phyloP scores from a whole-genome alignment of 768 basidiomycete species.

The Lactifluus subvellereus region DNA sequence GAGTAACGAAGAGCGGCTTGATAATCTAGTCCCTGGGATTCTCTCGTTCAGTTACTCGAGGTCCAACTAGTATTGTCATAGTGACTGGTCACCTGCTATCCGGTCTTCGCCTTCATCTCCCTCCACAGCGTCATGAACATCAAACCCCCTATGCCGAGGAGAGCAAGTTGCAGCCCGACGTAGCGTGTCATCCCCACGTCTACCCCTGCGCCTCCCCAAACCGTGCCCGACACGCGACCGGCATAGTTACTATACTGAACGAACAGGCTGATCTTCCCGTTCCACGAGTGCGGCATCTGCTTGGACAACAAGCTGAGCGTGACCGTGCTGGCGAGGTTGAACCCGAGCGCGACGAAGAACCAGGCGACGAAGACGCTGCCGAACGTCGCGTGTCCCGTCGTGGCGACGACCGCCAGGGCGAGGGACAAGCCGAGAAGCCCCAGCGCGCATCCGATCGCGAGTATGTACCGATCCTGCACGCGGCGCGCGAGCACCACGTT shows the following conservation, averaged over 20 bases:
- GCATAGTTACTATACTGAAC: constrained; percentile 67
- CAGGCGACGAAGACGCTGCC: constrained; percentile 43
- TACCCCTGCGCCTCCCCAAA: constrained; percentile 62
- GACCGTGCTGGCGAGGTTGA: constrained; percentile 66
- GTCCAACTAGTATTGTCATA: neutral
- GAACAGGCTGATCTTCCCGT: constrained; percentile 48
- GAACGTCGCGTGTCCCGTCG: constrained; percentile 38
- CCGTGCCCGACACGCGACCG: constrained; percentile 59
- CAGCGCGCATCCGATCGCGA: constrained; percentile 46
- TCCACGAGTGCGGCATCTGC: constrained; percentile 60
- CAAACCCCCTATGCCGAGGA: constrained; percentile 52
- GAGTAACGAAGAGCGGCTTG: neutral
- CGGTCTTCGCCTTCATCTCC: constrained; percentile 58
- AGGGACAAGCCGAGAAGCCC: constrained; percentile 49
- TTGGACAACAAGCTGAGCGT: constrained; percentile 64
- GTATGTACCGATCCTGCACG: constrained; percentile 54
- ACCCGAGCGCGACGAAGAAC: constrained; percentile 62
- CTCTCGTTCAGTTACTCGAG: neutral
- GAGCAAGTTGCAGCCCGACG: constrained; percentile 51
- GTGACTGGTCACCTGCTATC: constrained; percentile 31
- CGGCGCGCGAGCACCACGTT: constrained; percentile 54
- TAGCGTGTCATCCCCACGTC: constrained; percentile 56
- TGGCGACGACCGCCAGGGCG: constrained; percentile 41
- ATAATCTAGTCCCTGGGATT: neutral
- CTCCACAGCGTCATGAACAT: constrained; percentile 55